Conservation (phyloP, 768 basidiomycete species). For the Termitomyces sp. region DNA sequence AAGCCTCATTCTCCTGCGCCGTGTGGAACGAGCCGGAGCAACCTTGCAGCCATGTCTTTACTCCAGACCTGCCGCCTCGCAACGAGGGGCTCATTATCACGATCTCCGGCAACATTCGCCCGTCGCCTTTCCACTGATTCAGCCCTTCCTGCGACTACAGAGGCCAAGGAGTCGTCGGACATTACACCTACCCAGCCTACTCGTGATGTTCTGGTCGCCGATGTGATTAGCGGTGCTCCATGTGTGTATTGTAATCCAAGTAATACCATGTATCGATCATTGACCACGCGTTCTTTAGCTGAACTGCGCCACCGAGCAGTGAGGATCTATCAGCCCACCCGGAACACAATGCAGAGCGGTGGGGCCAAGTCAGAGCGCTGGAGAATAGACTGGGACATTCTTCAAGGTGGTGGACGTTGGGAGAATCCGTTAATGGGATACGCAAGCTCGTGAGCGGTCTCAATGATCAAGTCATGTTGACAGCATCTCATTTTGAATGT, state of each 20-base stretch:
- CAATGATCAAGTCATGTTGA: neutral
- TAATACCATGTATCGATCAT: neutral
- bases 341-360: slow-evolving; percentile 95
- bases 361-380: slow-evolving; percentile 81
- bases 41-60: slow-evolving; percentile 42
- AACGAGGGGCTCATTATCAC: slow-evolving; percentile 16
- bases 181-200: slow-evolving; percentile 37
- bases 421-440: slow-evolving; percentile 98
- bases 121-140: slow-evolving; percentile 28
- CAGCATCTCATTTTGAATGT: neutral
- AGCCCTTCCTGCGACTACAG: slow-evolving; percentile 19
- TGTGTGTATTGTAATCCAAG: slow-evolving; percentile 34
- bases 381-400: slow-evolving; percentile 91
- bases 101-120: slow-evolving; percentile 13
- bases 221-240: slow-evolving; percentile 83
- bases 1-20: neutral
- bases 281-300: slow-evolving; percentile 30
- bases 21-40: slow-evolving; percentile 4
- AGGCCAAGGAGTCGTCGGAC: slow-evolving; percentile 26
- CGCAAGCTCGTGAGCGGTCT: slow-evolving; percentile 79
- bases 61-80: slow-evolving; percentile 36
- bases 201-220: slow-evolving; percentile 69
- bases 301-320: slow-evolving; percentile 85
- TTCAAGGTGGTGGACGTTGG: slow-evolving; percentile 91
- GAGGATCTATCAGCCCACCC: slow-evolving; percentile 88